Evolutionary conservation across 495 filamentous ascomycete genomes (phyloP).

Genomic region (Xylaria bambusicola): DNA sequence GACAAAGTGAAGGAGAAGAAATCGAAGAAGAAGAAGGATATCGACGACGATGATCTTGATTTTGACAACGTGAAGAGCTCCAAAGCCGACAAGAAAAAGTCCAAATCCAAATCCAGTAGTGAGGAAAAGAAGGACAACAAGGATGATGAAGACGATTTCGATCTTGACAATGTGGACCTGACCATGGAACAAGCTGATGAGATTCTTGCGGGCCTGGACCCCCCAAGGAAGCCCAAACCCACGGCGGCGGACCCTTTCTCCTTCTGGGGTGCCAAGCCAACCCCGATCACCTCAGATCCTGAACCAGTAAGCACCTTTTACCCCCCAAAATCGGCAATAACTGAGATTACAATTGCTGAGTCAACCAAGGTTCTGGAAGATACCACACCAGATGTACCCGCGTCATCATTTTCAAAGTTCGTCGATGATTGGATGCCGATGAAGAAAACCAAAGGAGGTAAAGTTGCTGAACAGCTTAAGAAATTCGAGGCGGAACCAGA

Average conservation of each 20-base stretch:
- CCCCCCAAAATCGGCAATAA: conserved; percentile 20
- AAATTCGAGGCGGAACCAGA: conserved; percentile 51
- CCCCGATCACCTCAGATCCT: conserved; percentile 38
- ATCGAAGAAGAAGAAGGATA: conserved; percentile 17
- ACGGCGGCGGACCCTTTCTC: conserved; percentile 42
- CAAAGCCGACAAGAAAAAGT: not conserved
- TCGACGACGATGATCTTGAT: conserved; percentile 14
- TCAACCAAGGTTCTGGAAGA: conserved; percentile 44
- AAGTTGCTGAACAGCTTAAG: conserved; percentile 54
- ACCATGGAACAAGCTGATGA: conserved; percentile 43
- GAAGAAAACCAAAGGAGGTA: conserved; percentile 48
- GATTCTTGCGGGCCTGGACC: conserved; percentile 28
- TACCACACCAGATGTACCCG: conserved; percentile 29
- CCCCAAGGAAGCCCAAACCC: conserved; percentile 38
- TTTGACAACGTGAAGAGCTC: no score
- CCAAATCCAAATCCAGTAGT: conserved; percentile 18
- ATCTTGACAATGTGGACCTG: conserved; percentile 40
- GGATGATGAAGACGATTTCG: conserved; percentile 38
- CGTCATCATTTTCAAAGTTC: conserved; percentile 36
- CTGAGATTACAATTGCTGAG: conserved; percentile 43
- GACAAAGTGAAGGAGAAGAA: conserved; percentile 25
- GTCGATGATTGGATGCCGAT: conserved; percentile 34
- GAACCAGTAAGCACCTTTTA: conserved; percentile 26
- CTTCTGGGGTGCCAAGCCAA: conserved; percentile 46
- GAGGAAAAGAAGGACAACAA: conserved; percentile 27